Evolutionary conservation across 1,139 yeast genomes (phyloP), one percentile per base, ranked within the genome.

Genomic region (Pichia sp.): DNA sequence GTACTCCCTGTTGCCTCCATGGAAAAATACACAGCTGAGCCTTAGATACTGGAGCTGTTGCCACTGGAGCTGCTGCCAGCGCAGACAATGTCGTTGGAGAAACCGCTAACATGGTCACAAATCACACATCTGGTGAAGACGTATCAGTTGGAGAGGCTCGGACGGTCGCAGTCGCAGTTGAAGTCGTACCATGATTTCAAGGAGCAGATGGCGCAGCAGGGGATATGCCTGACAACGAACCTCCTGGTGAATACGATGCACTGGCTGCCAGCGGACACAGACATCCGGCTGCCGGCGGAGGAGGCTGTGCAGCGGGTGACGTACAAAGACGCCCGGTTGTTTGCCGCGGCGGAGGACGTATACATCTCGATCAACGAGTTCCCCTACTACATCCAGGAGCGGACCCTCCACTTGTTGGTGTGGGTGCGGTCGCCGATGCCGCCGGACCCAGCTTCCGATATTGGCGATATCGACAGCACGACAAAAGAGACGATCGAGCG

Each of bases 381-480:
- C 59, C 79, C 79, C 0, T 76, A 76, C 59, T 64, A 69, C 54
- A 67, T 74, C 45, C 73, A 69, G 49, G 62, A 64, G 3, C 64
- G 63, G n/a, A 66, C 74, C 1, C 59, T 63, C 4, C 80, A 75
- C 61, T 59, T 75, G 3, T 64, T 75, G 29, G 62, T 74, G 0
- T 76, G 80, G 79, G 68, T 75, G 2, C 74, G 74, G 57, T 67
- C 70, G 23, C 69, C 67, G 49, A 67, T 84, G 57, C 73, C 75
- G 8, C 64, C 62, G 53, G 72, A 54, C 62, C 78, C 69, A 61
- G 19, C 51, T 1, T 67, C 70, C 3, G 60, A 47, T 8, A 54
- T 59, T 19, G 85, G 85, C 0, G 85, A 80, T 61, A 76, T 80
- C 34, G 69, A 78, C 13, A 54, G 64, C 0, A 60, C 64, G 11